These are phyloP conservation scores for Plantago elongata DNA, from an alignment of 257 asterid species.

Conservation along the genomic window DNA sequence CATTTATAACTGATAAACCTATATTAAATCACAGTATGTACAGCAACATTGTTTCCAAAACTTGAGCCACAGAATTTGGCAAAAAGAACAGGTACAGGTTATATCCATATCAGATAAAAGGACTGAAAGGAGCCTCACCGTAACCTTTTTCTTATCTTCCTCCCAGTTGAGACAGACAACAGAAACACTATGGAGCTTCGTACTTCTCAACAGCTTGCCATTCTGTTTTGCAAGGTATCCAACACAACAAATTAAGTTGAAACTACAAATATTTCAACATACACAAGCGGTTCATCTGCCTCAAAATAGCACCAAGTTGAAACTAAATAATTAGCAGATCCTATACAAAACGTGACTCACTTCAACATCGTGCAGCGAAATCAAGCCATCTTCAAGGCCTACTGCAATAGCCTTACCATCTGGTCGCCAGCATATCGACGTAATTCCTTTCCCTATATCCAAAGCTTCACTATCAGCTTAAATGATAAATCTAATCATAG, in stretches of 20 bases:
- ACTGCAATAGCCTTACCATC: conserved; percentile 93
- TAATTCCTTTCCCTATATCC: conserved; percentile 57
- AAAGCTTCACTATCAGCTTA: conserved; percentile 12
- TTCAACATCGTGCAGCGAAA: conserved; percentile 88
- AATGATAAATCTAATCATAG: neutral
- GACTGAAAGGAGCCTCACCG: conserved; percentile 32
- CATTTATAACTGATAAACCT: neutral
- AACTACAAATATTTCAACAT: conserved; percentile 11
- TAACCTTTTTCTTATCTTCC: conserved; percentile 59
- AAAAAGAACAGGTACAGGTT: neutral
- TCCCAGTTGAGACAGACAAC: conserved; percentile 89
- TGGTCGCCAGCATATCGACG: conserved; percentile 96
- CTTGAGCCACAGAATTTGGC: no score
- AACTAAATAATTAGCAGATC: neutral
- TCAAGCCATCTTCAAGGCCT: conserved; percentile 92
- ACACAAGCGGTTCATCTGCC: neutral
- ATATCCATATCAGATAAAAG: neutral
- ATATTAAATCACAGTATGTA: neutral
- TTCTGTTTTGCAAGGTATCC: conserved; percentile 44
- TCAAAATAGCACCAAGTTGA: neutral
- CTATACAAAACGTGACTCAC: conserved; percentile 36
- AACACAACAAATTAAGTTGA: conserved; percentile 17
- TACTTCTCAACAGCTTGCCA: conserved; percentile 81
- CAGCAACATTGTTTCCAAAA: neutral
- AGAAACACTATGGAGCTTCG: conserved; percentile 63